Conservation (phyloP, 352 stramenopile species). For the Globisporangium parvum region DNA sequence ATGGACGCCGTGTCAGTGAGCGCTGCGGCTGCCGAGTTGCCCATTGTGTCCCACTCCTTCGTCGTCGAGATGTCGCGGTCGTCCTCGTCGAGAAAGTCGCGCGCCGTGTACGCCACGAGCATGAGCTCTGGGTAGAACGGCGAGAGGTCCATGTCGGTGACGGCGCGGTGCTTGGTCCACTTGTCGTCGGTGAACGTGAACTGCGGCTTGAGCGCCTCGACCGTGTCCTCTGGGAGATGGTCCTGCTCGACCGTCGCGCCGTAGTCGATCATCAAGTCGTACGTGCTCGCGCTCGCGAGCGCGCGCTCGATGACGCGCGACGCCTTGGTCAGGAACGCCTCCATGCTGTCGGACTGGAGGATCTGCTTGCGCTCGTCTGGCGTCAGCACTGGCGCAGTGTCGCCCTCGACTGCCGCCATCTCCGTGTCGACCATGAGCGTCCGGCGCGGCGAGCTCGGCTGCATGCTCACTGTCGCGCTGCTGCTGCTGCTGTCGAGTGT, state of each 20-base stretch:
- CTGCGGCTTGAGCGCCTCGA: slow-evolving; percentile 64
- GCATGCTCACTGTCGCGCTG: neutral
- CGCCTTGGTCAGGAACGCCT: slow-evolving; percentile 67
- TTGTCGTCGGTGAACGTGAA: slow-evolving; percentile 71
- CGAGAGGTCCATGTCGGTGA: slow-evolving; percentile 80
- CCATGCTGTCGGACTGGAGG: slow-evolving; percentile 71
- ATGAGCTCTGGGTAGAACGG: slow-evolving; percentile 81
- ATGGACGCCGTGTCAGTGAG: slow-evolving; percentile 51
- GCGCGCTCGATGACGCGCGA: slow-evolving; percentile 78
- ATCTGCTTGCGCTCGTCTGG: slow-evolving; percentile 63
- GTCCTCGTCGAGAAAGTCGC: slow-evolving; percentile 70
- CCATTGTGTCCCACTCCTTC: slow-evolving; percentile 72
- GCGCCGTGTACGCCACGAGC: slow-evolving; percentile 57
- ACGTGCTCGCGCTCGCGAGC: slow-evolving; percentile 68
- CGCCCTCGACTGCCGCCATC: slow-evolving; percentile 20
- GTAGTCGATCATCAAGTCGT: slow-evolving; percentile 85
- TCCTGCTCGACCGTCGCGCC: slow-evolving; percentile 65
- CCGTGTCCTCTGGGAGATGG: slow-evolving; percentile 40
- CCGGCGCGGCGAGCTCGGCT: slow-evolving; percentile 34
- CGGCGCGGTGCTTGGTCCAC: slow-evolving; percentile 75
- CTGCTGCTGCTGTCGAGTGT: slow-evolving; percentile 7
- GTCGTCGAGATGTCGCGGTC: slow-evolving; percentile 46
- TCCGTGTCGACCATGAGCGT: slow-evolving; percentile 48
- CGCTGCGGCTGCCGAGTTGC: slow-evolving; percentile 37
- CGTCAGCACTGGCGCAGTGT: slow-evolving; percentile 19